Evolutionary conservation across 148 eudicot genomes (phyloP).

Genomic region (Oxyria digyna): DNA sequence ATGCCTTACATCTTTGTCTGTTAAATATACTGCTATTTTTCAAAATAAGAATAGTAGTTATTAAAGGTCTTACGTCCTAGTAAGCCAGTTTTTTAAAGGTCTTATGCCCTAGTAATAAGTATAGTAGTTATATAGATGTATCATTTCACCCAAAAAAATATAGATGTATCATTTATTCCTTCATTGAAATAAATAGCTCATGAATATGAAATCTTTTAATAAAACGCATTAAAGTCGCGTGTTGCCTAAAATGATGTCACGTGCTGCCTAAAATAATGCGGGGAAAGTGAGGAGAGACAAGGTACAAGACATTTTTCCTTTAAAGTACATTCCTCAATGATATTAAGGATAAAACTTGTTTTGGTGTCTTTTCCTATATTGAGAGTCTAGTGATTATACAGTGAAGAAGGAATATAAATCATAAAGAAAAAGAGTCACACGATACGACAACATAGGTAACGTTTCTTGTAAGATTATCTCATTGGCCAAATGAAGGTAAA

Average conservation of each 20-base stretch:
- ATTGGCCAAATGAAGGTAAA: background rate
- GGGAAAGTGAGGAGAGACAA: background rate
- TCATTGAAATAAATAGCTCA: too few species aligned
- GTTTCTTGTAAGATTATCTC: background rate
- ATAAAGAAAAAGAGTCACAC: background rate
- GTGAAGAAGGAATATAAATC: background rate
- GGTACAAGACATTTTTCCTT: background rate
- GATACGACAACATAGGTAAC: background rate
- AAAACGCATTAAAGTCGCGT: background rate
- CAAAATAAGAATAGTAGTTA: too few species aligned
- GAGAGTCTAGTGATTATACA: background rate
- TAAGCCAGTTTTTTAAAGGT: too few species aligned
- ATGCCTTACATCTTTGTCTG: too few species aligned
- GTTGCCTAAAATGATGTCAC: background rate
- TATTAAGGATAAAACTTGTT: background rate
- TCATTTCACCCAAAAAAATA: too few species aligned
- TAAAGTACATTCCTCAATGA: background rate
- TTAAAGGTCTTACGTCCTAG: too few species aligned
- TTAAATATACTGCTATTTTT: too few species aligned
- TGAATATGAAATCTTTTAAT: background rate
- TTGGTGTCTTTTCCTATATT: background rate
- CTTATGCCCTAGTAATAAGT: too few species aligned
- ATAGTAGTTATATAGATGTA: too few species aligned
- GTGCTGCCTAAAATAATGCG: background rate
- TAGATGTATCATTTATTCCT: too few species aligned